Conservation (phyloP, 805 yeast genomes). For the Tanozyma kutaoensis region DNA sequence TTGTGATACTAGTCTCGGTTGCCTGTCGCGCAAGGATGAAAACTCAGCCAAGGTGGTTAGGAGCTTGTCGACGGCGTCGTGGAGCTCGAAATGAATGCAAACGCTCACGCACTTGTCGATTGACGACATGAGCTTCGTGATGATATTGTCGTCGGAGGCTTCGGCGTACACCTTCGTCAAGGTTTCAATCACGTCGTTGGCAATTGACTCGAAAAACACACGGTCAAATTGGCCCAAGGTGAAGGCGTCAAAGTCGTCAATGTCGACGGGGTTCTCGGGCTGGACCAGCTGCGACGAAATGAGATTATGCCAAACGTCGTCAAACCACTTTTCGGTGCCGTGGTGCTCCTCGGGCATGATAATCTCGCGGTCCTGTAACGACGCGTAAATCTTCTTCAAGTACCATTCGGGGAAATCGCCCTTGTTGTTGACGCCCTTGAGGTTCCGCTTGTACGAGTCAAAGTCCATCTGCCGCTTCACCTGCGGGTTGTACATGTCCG, state of each 20-base stretch:
- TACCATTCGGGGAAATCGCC: conserved; percentile 81
- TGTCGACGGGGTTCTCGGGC: no score
- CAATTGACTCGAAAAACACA: conserved; percentile 51
- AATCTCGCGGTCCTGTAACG: conserved; percentile 56
- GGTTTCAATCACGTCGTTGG: conserved; percentile 56
- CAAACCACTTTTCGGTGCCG: conserved; percentile 86
- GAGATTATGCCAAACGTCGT: conserved; percentile 68
- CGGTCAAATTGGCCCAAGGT: conserved; percentile 50
- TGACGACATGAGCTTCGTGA: conserved; percentile 76
- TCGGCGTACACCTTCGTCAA: conserved; percentile 69
- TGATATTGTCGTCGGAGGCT: conserved; percentile 83
- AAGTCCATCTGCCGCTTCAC: conserved; percentile 85
- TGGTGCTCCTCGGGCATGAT: conserved; percentile 98
- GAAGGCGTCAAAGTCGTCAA: conserved; percentile 7
- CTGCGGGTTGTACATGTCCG: conserved; percentile 88
- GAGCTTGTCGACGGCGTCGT: conserved; percentile 48
- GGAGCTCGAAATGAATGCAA: conserved; percentile 50
- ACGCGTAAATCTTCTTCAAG: conserved; percentile 60
- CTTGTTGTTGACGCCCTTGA: conserved; percentile 67
- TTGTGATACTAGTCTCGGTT: conserved; percentile 4
- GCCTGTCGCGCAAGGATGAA: conserved; percentile 45
- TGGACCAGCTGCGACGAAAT: conserved; percentile 29
- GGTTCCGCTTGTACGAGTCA: conserved; percentile 66
- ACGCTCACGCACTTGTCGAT: conserved; percentile 55
- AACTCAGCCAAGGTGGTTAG: conserved; percentile 54